Conservation (phyloP, 2,329 filamentous ascomycete genomes). For the Pestalotiopsis fici region DNA sequence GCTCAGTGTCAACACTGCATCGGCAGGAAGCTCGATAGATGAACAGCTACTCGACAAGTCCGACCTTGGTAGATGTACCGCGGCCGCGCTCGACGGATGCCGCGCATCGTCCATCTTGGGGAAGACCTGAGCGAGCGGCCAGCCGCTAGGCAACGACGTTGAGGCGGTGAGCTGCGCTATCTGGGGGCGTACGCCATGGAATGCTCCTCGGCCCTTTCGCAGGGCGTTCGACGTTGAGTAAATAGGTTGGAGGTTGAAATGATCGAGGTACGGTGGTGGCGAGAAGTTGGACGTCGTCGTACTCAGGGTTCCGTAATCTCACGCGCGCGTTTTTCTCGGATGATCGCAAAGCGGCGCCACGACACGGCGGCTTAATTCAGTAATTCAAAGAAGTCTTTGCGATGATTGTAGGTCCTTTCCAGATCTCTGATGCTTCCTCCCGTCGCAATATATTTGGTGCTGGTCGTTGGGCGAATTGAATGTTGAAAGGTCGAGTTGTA, state of each 20-base stretch:
- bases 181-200: conserved; percentile 34
- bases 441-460: background rate
- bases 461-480: background rate
- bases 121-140: conserved; percentile 20
- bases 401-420: background rate
- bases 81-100: conserved; percentile 26
- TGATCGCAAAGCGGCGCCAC: background rate
- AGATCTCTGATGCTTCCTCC: background rate
- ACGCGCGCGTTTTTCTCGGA: background rate
- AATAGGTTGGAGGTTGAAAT: background rate
- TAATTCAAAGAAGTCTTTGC: background rate
- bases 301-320: background rate
- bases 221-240: conserved; percentile 17
- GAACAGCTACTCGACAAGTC: conserved; percentile 33
- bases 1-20: conserved; percentile 49
- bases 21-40: conserved; percentile 42
- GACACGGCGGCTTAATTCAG: background rate
- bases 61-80: conserved; percentile 20
- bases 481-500: background rate
- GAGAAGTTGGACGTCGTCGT: background rate
- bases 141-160: conserved; percentile 26
- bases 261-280: background rate
- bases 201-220: conserved; percentile 11
- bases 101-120: conserved; percentile 22
- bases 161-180: conserved; percentile 25